These are phyloP conservation scores for Cyclostephanos tholiformis DNA, from an alignment of 108 stramenopile genomes.

Conservation along the genomic window DNA sequence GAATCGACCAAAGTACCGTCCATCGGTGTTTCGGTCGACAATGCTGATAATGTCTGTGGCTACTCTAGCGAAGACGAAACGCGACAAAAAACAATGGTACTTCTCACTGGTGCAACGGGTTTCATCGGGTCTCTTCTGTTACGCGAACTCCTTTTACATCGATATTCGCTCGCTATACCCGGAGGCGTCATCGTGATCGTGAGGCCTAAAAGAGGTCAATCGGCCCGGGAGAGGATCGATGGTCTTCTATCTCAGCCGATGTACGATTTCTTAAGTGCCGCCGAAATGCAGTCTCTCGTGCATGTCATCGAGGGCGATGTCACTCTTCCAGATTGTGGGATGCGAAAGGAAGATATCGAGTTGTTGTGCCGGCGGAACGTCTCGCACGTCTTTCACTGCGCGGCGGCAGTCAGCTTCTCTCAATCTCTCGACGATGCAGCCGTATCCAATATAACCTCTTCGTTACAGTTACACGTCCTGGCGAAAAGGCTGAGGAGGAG, in stretches of 20 bases:
- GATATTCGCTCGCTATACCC: constrained; percentile 44
- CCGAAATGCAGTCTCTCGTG: constrained; percentile 57
- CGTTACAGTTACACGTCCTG: constrained; percentile 65
- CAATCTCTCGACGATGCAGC: constrained; percentile 78
- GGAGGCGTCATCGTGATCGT: constrained; percentile 63
- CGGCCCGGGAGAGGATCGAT: constrained; percentile 55
- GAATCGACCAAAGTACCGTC: constrained; percentile 31
- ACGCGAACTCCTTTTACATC: constrained; percentile 67
- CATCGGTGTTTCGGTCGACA: not conserved
- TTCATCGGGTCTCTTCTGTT: constrained; percentile 84
- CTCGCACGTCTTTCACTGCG: constrained; percentile 83
- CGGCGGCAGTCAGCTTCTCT: constrained; percentile 86
- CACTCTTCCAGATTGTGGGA: constrained; percentile 56
- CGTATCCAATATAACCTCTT: constrained; percentile 73
- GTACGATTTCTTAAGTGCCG: constrained; percentile 65
- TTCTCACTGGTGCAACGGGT: constrained; percentile 88
- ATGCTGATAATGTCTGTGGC: constrained; percentile 2
- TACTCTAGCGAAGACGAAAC: constrained; percentile 10
- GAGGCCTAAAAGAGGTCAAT: constrained; percentile 57
- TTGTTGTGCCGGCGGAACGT: constrained; percentile 48
- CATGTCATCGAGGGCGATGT: constrained; percentile 78
- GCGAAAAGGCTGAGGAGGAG: constrained; percentile 46
- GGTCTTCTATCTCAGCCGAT: constrained; percentile 56
- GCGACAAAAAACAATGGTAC: constrained; percentile 27
- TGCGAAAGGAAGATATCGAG: constrained; percentile 42